Percentiles rank a stretch among this genome's conserved stretches.
Conservation (phyloP, 129 eudicot genomes). For the Smallanthus sonchifolius region DNA sequence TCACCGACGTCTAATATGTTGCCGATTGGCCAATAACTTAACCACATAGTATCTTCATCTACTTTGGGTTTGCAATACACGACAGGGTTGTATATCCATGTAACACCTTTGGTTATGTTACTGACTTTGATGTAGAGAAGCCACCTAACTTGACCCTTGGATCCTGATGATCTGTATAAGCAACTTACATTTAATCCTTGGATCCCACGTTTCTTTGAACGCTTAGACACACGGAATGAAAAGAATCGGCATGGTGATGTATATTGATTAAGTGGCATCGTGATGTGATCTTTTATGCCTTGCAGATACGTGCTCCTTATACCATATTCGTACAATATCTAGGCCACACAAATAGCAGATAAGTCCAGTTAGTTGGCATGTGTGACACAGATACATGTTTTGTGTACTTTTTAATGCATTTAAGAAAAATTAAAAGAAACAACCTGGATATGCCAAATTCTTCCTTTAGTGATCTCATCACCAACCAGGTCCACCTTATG, state of each 20-base stretch:
- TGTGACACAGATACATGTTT: background rate
- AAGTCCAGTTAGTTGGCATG: background rate
- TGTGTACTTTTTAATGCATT: background rate
- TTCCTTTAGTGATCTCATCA: background rate
- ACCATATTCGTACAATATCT: conserved; percentile 3
- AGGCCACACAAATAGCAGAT: background rate
- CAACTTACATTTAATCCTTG: conserved; percentile 4
- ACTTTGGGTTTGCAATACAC: conserved; percentile 4
- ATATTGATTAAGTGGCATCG: background rate
- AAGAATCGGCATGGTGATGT: background rate
- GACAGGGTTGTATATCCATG: conserved; percentile 31
- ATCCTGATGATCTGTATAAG: conserved; percentile 8
- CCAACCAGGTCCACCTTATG: background rate
- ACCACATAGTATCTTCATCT: conserved; percentile 24
- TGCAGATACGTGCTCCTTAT: conserved; percentile 2
- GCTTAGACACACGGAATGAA: conserved; percentile 12
- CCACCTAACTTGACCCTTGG: background rate
- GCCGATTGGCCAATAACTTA: conserved; percentile 28
- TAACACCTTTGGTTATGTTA: conserved; percentile 20
- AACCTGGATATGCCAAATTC: background rate
- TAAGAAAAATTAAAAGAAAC: background rate
- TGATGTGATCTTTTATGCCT: conserved; percentile 3
- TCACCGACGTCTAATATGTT: conserved; percentile 22
- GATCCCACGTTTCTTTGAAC: background rate
- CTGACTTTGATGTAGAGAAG: background rate